Base-by-base conservation (phyloP, 768 basidiomycete genomes). In the Suillus luteus region DNA sequence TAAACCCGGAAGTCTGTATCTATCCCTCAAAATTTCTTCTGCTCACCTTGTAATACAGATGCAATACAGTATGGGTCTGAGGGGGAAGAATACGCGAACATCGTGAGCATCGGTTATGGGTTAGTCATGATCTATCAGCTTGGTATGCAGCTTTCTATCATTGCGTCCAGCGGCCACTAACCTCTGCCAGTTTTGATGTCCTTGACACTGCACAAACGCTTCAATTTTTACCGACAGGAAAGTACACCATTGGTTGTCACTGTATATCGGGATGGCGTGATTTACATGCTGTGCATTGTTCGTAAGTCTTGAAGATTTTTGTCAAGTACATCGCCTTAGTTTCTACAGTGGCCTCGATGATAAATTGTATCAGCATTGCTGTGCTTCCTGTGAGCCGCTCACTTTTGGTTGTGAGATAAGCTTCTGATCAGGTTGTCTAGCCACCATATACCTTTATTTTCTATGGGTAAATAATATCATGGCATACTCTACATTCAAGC, bases 181-280 rank as follows among this genome's bases (percentile, higher is more conserved):
- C 31, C 31, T 37, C n/a, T 17, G 6, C 35, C n/a, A 55, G 54
- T 14, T 22, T 22, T 22, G 33, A 33, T 55, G 7, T 37, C 35
- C 27, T 12, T 55, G n/a, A 55, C 11, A 7, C 6, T 55, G n/a
- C 14, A 55, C n/a, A 22, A 37, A 19, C 54, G 12, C n/a, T 55
- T 22, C n/a, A 37, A 55, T 37, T 19, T 37, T 37, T 22, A 37
- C 54, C 35, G 12, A 55, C 12, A 14, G n/a, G 14, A 14, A 35
- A 37, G 33, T 11, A 54, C 17, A 11, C 52, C 31, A 11, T 11
- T 46, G 19, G n/a, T 15, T 17, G 14, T 2, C 12, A 7, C 38
- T 24, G 17, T 59, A 40, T 59, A 59, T 59, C 22, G 22, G 22
- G 58, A 59, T 43, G 57, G 38, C 31, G 19, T 59, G 14, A 44